phyloP scores from a whole-genome alignment of 1,139 yeast genomes.

The Kazachstania sp. region DNA sequence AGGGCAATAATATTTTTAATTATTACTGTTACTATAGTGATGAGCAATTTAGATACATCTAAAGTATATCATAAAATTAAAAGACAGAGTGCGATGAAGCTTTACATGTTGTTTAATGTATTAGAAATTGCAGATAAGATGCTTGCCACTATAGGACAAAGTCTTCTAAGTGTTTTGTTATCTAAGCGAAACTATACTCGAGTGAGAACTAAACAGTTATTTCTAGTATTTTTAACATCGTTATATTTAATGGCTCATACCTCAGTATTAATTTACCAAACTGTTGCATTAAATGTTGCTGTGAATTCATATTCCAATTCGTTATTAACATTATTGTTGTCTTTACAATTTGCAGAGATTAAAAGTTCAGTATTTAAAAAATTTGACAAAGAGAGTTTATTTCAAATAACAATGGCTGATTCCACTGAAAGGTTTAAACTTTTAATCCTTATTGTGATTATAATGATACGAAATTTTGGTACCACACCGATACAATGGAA shows the following conservation, averaged over 20 bases:
- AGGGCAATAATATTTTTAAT: conserved; percentile 25
- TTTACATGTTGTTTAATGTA: conserved; percentile 88
- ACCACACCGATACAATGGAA: conserved; percentile 39
- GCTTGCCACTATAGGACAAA: conserved; percentile 80
- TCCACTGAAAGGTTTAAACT: conserved; percentile 80
- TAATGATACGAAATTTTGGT: conserved; percentile 65
- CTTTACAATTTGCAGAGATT: conserved; percentile 88
- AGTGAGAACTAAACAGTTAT: conserved; percentile 10
- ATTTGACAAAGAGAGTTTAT: conserved; percentile 81
- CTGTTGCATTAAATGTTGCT: conserved; percentile 84
- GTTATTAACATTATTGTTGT: conserved; percentile 65
- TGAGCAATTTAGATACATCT: conserved; percentile 61
- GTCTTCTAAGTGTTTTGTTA: conserved; percentile 38
- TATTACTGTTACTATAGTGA: conserved; percentile 30
- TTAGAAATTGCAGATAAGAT: conserved; percentile 84
- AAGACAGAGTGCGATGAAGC: conserved; percentile 85
- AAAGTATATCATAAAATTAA: conserved; percentile 81
- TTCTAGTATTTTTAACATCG: conserved; percentile 36
- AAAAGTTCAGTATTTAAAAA: conserved; percentile 84
- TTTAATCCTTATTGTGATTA: conserved; percentile 64
- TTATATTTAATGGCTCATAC: conserved; percentile 58
- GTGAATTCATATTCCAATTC: conserved; percentile 95
- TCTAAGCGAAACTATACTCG: conserved; percentile 11
- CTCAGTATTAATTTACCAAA: conserved; percentile 69
- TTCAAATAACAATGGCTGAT: conserved; percentile 85